Evolutionary conservation across 768 basidiomycete genomes (phyloP).

Genomic region (Boletus rubescentipes): DNA sequence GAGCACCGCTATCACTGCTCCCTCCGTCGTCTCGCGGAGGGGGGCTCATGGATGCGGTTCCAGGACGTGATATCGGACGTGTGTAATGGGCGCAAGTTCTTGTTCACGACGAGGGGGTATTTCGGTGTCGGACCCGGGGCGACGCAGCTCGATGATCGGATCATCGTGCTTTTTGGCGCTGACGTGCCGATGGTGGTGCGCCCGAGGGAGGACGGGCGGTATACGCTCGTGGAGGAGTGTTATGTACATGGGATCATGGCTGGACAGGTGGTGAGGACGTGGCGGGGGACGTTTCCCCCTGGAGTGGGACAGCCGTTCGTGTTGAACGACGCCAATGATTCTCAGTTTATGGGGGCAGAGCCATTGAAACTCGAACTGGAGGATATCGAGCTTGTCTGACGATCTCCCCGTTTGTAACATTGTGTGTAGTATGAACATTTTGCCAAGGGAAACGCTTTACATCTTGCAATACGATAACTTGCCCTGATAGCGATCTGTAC

Average conservation of each 20-base stretch:
- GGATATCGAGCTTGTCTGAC: constrained; percentile 2
- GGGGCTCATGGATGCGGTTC: constrained; percentile 4
- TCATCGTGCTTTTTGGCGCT: background rate
- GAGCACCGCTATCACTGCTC: background rate
- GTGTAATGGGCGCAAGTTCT: background rate
- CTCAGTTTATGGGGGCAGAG: too few species aligned
- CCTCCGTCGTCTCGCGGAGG: background rate
- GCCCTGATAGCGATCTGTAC: background rate
- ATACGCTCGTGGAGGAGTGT: constrained; percentile 7
- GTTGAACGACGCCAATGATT: too few species aligned
- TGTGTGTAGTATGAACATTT: too few species aligned
- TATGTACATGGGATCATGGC: constrained; percentile 7
- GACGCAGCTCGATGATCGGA: background rate
- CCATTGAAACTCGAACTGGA: background rate
- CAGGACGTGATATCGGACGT: background rate
- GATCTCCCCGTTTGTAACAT: background rate
- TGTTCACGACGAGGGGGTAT: background rate
- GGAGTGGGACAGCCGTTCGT: too few species aligned
- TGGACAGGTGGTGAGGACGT: background rate
- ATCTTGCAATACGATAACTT: background rate
- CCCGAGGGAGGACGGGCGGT: constrained; percentile 2
- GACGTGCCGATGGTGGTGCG: constrained; percentile 10
- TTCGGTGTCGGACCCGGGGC: background rate
- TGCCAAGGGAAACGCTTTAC: too few species aligned
- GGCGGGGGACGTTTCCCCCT: too few species aligned